Conservation (phyloP, 2,329 filamentous ascomycete species). For the Clonostachys byssicola region DNA sequence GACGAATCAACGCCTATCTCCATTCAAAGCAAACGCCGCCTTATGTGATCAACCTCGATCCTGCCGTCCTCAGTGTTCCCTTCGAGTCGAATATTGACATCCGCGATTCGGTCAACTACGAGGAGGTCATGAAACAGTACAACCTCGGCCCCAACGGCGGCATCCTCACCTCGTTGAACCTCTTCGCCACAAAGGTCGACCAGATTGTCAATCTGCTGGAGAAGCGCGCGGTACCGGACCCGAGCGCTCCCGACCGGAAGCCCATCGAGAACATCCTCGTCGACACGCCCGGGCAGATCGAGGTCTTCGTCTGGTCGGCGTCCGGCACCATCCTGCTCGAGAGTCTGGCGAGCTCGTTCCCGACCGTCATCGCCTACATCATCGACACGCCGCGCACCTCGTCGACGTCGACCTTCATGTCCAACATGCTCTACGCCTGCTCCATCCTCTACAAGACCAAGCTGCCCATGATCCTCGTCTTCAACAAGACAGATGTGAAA, state of each 20-base stretch:
- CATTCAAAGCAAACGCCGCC: slow-evolving; percentile 77
- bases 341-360: slow-evolving; percentile 87
- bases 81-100: slow-evolving; percentile 99
- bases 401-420: slow-evolving; percentile 97
- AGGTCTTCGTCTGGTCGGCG: slow-evolving; percentile 98
- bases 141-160: slow-evolving; percentile 96
- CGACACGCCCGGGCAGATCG: slow-evolving; percentile 96
- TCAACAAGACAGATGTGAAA: slow-evolving; percentile 98
- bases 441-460: slow-evolving; percentile 99
- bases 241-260: slow-evolving; percentile 53
- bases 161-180: slow-evolving; percentile 90
- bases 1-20: slow-evolving; percentile 90
- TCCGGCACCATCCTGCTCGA: slow-evolving; percentile 92
- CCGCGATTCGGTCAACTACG: slow-evolving; percentile 97
- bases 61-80: slow-evolving; percentile 86
- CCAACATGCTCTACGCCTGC: slow-evolving; percentile 99
- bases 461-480: slow-evolving; percentile 96
- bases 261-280: slow-evolving; percentile 81
- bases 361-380: slow-evolving; percentile 94
- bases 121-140: slow-evolving; percentile 99
- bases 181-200: slow-evolving; percentile 97
- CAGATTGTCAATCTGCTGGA: slow-evolving; percentile 87
- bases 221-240: slow-evolving; percentile 71
- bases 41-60: slow-evolving; percentile 96
- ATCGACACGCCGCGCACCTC: slow-evolving; percentile 94